Conservation (phyloP, 805 yeast species). For the Ogataea pini region DNA sequence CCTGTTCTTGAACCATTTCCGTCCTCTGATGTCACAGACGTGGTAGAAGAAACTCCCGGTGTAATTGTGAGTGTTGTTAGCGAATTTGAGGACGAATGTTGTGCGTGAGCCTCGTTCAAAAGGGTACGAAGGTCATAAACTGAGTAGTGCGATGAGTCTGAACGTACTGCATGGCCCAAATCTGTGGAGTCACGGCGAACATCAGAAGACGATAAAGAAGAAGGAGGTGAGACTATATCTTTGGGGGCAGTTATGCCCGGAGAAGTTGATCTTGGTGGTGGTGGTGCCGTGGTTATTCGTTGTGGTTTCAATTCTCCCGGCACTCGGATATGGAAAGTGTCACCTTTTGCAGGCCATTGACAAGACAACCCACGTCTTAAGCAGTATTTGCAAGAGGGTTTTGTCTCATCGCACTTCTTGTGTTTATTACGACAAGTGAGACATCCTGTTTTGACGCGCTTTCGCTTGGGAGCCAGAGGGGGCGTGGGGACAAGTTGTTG, state of each 20-base stretch:
- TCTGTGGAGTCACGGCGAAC: background rate
- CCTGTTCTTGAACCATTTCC: background rate
- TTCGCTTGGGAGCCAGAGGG: background rate
- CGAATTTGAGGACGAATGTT: background rate
- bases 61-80: slow-evolving; percentile 10
- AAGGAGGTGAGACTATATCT: background rate
- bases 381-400: slow-evolving; percentile 48
- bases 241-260: background rate
- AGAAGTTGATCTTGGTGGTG: too few relatives aligned
- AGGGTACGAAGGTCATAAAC: slow-evolving; percentile 13
- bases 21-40: slow-evolving; percentile 10
- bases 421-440: slow-evolving; percentile 53
- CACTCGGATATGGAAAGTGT: slow-evolving; percentile 18
- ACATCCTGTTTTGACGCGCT: slow-evolving; percentile 41
- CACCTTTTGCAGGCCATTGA: slow-evolving; percentile 29
- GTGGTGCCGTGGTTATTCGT: background rate
- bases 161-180: background rate
- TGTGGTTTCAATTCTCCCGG: slow-evolving; percentile 11
- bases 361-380: slow-evolving; percentile 33
- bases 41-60: slow-evolving; percentile 3
- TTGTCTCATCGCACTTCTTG: slow-evolving; percentile 53
- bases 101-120: slow-evolving; percentile 15
- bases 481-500: background rate
- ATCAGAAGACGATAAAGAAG: background rate
- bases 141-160: slow-evolving; percentile 6